Base-by-base conservation (phyloP, 345 rosid species). In the Brassica juncea region DNA sequence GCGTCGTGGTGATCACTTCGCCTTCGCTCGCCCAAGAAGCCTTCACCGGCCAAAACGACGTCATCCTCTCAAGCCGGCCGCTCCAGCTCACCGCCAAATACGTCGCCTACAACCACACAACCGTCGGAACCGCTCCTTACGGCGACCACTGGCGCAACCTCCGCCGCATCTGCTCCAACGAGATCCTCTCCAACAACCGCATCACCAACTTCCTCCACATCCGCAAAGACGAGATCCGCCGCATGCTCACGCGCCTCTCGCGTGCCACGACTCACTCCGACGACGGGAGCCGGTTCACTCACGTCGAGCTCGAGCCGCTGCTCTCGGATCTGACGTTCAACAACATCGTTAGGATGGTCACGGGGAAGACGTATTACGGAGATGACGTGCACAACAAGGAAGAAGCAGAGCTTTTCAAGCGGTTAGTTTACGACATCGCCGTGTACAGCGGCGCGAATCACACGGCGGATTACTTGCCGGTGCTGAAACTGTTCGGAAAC, bases 111-210 rank as follows among this genome's bases (percentile, higher is more conserved):
- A 81, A 81, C 75, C 34, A 80, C 77, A 80, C 71, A 0, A 80
- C 82, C 14, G 30, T 89, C 0, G 21, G 25, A 7, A 37, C 82
- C 0, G 73, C 86, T 4, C 68, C 86, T 11, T 87, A 90, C 70
- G 95, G 91, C 0, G 89, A 90, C 9, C 91, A 84, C 16, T 90
- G 92, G 90, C 90, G 92, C 66, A 87, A 85, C 84, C 87, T 91
- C 44, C 88, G 90, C 25, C 85, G 86, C 15, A 80, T 88, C 16
- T 44, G 81, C 60, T 62, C 87, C 27, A 49, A n/a, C 8, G 88
- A 89, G 27, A 79, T 91, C 58, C 85, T 91, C 77, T 88, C 93
- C 10, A 9, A 88, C 2, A 28, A 57, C 59, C 92, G 92, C 2
- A 81, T 91, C 63, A 84, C 58, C 37, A 42, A 63, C 6, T 80